phyloP scores from a whole-genome alignment of 768 basidiomycete genomes.

The Pilatotrama ljubarskyi region DNA sequence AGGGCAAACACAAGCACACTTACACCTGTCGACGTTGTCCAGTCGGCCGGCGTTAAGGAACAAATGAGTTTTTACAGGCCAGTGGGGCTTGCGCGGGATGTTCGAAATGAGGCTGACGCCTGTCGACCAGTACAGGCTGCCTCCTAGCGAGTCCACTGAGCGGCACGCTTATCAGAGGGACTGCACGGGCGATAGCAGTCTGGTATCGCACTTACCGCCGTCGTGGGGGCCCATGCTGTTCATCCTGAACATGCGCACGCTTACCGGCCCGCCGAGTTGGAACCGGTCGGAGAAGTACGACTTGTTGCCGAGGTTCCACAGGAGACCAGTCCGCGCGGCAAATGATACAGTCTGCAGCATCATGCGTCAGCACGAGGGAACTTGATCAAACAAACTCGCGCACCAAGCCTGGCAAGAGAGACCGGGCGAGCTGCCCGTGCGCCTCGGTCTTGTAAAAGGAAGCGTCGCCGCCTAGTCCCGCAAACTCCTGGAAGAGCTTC shows the following conservation, averaged over 20 bases:
- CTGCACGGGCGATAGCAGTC: not conserved
- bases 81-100: constrained; percentile 69
- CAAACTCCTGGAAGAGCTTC: constrained; percentile 67
- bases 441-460: constrained; percentile 73
- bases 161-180: not conserved
- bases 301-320: constrained; percentile 59
- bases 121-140: constrained; percentile 77
- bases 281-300: constrained; percentile 82
- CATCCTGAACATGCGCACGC: constrained; percentile 72
- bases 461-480: constrained; percentile 82
- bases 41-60: constrained; percentile 85
- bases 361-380: constrained; percentile 1
- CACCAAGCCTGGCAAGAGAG: constrained; percentile 59
- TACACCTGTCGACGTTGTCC: constrained; percentile 59
- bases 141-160: constrained; percentile 81
- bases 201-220: constrained; percentile 47
- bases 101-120: constrained; percentile 77
- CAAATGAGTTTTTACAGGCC: constrained; percentile 80
- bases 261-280: constrained; percentile 90
- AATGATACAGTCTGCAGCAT: constrained; percentile 66
- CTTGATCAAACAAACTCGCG: constrained; percentile 30
- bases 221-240: constrained; percentile 82
- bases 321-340: constrained; percentile 66
- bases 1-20: constrained; percentile 23
- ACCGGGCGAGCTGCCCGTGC: constrained; percentile 63